A percentile compares a stretch with the other conserved stretches of the same genome.
Conservation (phyloP, 2,329 filamentous ascomycete species). For the Orbilia ellipsospora region DNA sequence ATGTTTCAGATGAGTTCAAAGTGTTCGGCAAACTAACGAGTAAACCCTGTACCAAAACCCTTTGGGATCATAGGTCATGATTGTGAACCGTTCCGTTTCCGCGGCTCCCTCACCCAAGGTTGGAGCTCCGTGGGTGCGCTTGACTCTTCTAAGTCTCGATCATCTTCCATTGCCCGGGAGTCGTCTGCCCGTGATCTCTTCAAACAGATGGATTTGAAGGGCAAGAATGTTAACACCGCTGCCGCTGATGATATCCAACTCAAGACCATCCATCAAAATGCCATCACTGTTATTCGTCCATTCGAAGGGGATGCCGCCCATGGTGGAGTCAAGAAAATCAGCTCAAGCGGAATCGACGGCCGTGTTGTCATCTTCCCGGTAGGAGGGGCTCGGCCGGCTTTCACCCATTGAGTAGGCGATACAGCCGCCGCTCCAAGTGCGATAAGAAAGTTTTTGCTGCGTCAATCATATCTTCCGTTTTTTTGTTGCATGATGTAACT, state of each 20-base stretch:
- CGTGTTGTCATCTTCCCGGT: slow-evolving; percentile 75
- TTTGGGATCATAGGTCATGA: slow-evolving; percentile 63
- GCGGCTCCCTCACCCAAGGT: slow-evolving; percentile 75
- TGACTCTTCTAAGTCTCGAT: slow-evolving; percentile 67
- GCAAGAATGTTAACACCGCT: slow-evolving; percentile 70
- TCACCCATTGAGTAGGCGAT: slow-evolving; percentile 31
- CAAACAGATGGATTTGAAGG: slow-evolving; percentile 97
- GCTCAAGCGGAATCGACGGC: slow-evolving; percentile 83
- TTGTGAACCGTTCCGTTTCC: slow-evolving; percentile 88
- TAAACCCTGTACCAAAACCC: slow-evolving; percentile 24
- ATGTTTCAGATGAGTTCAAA: slow-evolving; percentile 47
- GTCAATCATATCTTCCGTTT: slow-evolving; percentile 20
- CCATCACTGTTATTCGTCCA: slow-evolving; percentile 79
- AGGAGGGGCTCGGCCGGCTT: slow-evolving; percentile 44
- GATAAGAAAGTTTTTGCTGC: slow-evolving; percentile 9
- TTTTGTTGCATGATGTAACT: slow-evolving; percentile 37
- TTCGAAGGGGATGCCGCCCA: slow-evolving; percentile 72
- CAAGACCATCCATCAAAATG: slow-evolving; percentile 96
- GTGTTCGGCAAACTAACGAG: slow-evolving; percentile 34
- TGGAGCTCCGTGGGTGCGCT: slow-evolving; percentile 87
- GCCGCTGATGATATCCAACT: slow-evolving; percentile 88
- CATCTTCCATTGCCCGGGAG: slow-evolving; percentile 52
- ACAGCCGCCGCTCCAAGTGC: slow-evolving; percentile 15
- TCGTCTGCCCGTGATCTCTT: slow-evolving; percentile 99
- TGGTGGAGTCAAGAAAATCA: slow-evolving; percentile 79